A percentile compares a stretch with the other conserved stretches of the same genome.
Conservation (phyloP, 2,329 filamentous ascomycete genomes). For the Claviceps paspali region DNA sequence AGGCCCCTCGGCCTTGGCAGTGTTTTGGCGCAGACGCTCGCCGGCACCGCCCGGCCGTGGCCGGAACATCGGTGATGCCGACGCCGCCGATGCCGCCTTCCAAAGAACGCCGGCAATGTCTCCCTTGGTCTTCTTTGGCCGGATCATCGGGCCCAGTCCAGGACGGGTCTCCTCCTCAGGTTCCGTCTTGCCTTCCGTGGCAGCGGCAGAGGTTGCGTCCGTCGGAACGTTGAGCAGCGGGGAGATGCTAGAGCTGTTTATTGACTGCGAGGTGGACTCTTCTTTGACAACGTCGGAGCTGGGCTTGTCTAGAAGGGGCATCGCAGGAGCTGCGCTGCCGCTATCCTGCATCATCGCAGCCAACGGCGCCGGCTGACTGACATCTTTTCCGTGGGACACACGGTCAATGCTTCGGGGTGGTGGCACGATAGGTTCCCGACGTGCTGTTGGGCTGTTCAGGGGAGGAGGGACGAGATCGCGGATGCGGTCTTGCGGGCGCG, state of each 20-base stretch:
- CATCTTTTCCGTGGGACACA: slow-evolving; percentile 30
- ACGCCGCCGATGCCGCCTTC: slow-evolving; percentile 48
- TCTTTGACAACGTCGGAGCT: slow-evolving; percentile 5
- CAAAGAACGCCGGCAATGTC: slow-evolving; percentile 64
- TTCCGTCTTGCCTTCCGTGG: slow-evolving; percentile 10
- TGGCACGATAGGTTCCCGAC: slow-evolving; percentile 29
- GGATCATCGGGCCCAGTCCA: slow-evolving; percentile 82
- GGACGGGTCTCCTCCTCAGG: slow-evolving; percentile 38
- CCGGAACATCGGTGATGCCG: slow-evolving; percentile 64
- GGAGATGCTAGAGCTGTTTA: slow-evolving; percentile 10
- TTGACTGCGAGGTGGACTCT: slow-evolving; percentile 5
- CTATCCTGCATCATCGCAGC: slow-evolving; percentile 11
- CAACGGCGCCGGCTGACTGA: slow-evolving; percentile 6
- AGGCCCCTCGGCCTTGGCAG: slow-evolving; percentile 49
- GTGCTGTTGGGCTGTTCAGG: slow-evolving; percentile 34
- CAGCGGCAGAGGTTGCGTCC: slow-evolving; percentile 10
- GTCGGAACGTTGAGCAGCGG: slow-evolving; percentile 13
- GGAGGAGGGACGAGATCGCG: slow-evolving; percentile 43
- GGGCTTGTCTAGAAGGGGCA: slow-evolving; percentile 6
- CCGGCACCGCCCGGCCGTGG: slow-evolving; percentile 77
- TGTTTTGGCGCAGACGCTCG: slow-evolving; percentile 54
- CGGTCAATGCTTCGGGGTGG: slow-evolving; percentile 37
- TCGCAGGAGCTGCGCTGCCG: slow-evolving; percentile 12
- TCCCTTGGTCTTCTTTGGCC: slow-evolving; percentile 55
- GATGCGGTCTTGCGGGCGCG: slow-evolving; percentile 38